Base-by-base conservation (phyloP, 495 filamentous ascomycete genomes). In the Penicillium lagena region DNA sequence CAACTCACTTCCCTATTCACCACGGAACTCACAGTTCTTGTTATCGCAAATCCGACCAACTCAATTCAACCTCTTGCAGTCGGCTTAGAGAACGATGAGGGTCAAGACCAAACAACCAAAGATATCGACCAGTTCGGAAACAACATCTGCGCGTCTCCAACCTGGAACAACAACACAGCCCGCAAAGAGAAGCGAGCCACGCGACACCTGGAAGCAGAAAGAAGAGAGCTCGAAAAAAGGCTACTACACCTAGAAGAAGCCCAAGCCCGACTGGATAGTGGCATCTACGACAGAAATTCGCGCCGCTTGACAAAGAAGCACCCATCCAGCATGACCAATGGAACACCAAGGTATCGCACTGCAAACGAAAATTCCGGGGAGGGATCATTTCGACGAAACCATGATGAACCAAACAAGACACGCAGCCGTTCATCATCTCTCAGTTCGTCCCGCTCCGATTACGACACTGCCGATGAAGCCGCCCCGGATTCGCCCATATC, bases 221-320 rank as follows among this genome's bases (percentile, higher is more conserved):
- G 67, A 44, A 48, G 61, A 13, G 65, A 68, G 29, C 52, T 66
- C 12, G 65, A 68, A 39, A 64, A 66, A 38, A 54, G 60, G n/a
- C 40, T 68, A 14, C 39, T 54, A 12, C 49, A 58, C 14, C 52
- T 71, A 1, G 67, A 71, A 37, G 54, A 64, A 13, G 49, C 55
- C 13, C 63, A 62, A 37, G 33, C 46, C 10, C 46, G 42, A 28
- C 39, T 46, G 32, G 55, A 63, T 35, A 15, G 42, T 9, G 48
- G 47, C 13, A 33, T 47, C 7, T 42, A 49, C 33, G 62, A 58
- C 31, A 53, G 61, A 31, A 50, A 50, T 13, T 47, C 59, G 29
- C 63, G 60, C 13, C 63, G 65, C 33, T 50, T 71, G 15, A 60
- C 57, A n/a, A 71, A 68, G 46, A 71, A 68, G 36, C 61, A 66